Conservation (phyloP, 2,329 filamentous ascomycete genomes). For the Alternaria hordeiaustralica region DNA sequence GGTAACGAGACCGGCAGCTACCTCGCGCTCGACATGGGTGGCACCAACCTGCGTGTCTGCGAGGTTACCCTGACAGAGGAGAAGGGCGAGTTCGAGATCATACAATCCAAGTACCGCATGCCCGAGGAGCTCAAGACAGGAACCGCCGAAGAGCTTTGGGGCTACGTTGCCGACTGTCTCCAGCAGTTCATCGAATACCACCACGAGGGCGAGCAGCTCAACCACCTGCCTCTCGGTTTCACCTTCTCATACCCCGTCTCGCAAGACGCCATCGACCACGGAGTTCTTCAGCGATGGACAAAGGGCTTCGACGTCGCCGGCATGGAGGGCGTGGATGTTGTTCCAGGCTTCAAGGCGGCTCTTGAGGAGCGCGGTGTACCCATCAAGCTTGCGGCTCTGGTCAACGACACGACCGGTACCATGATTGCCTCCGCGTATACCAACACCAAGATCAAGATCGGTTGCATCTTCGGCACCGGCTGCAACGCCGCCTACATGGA, state of each 20-base stretch:
- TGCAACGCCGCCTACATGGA: conserved; percentile 99
- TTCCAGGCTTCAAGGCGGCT: conserved; percentile 84
- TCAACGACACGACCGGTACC: conserved; percentile 98
- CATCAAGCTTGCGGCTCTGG: conserved; percentile 89
- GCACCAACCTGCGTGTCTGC: conserved; percentile 93
- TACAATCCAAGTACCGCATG: conserved; percentile 95
- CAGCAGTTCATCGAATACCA: conserved; percentile 91
- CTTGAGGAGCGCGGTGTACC: conserved; percentile 79
- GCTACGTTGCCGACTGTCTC: conserved; percentile 92
- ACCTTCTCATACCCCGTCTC: conserved; percentile 97
- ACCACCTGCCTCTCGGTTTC: conserved; percentile 81
- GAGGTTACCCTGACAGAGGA: conserved; percentile 88
- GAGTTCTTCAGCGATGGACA: conserved; percentile 92
- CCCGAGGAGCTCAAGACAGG: conserved; percentile 92
- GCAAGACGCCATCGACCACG: conserved; percentile 92
- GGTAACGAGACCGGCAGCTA: conserved; percentile 87
- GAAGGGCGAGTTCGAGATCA: conserved; percentile 93
- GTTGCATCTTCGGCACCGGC: conserved; percentile 97
- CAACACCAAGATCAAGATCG: conserved; percentile 90
- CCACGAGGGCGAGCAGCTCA: conserved; percentile 70
- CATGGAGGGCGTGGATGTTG: conserved; percentile 89
- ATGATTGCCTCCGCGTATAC: conserved; percentile 97
- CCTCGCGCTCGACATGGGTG: conserved; percentile 93
- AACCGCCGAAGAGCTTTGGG: conserved; percentile 86
- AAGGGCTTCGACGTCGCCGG: conserved; percentile 96